Conservation (phyloP, 768 basidiomycete species). For the Dictyophora rubrovolvata region DNA sequence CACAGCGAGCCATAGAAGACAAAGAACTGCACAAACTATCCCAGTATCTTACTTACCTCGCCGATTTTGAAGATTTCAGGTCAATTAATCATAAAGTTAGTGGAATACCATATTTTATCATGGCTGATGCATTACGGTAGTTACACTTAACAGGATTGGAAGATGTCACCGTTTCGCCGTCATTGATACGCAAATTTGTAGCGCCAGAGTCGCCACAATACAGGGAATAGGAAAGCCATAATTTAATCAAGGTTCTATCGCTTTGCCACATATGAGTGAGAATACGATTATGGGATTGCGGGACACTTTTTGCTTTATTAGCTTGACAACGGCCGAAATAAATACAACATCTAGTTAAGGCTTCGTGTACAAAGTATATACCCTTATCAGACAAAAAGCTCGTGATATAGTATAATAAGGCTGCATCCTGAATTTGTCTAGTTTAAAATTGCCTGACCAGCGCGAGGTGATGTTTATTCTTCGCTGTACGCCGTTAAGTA, state of each 20-base stretch:
- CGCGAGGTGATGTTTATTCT: too few relatives aligned
- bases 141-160: constrained; percentile 23
- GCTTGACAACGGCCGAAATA: constrained; percentile 26
- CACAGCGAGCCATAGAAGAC: constrained; percentile 46
- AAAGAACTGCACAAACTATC: constrained; percentile 58
- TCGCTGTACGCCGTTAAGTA: too few relatives aligned
- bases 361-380: too few relatives aligned
- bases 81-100: constrained; percentile 57
- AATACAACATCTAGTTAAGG: not conserved
- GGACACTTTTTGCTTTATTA: constrained; percentile 31
- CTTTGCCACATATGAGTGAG: too few relatives aligned
- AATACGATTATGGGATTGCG: constrained; percentile 22
- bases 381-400: too few relatives aligned
- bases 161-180: constrained; percentile 12
- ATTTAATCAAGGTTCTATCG: too few relatives aligned
- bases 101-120: not conserved
- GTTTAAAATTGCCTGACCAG: too few relatives aligned
- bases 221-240: too few relatives aligned
- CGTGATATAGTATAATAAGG: too few relatives aligned
- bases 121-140: not conserved
- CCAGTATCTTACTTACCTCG: constrained; percentile 57
- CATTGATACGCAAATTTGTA: too few relatives aligned
- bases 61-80: constrained; percentile 49
- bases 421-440: too few relatives aligned
- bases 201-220: too few relatives aligned